Evolutionary conservation across 2,329 filamentous ascomycete genomes (phyloP).

Genomic region (Cytospora piceicola): DNA sequence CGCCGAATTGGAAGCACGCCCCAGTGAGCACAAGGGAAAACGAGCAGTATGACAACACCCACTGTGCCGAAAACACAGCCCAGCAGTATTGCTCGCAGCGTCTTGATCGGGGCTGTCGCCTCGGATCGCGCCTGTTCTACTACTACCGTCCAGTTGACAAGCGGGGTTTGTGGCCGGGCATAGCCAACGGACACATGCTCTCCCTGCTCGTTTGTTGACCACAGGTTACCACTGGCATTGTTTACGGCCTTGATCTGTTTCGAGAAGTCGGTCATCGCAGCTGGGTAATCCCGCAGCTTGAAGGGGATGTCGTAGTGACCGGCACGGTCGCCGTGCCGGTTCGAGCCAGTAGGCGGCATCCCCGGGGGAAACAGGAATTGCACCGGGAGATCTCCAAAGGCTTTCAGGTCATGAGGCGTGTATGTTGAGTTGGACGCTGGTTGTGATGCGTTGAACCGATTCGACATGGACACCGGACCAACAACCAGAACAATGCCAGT

Average conservation of each 20-base stretch:
- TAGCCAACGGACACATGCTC: slow-evolving; percentile 77
- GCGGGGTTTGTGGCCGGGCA: slow-evolving; percentile 65
- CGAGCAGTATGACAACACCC: slow-evolving; percentile 70
- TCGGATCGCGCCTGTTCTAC: slow-evolving; percentile 77
- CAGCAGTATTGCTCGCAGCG: slow-evolving; percentile 77
- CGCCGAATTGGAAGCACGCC: slow-evolving; percentile 80
- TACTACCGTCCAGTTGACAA: slow-evolving; percentile 82
- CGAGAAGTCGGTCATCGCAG: slow-evolving; percentile 64
- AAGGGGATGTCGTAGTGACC: slow-evolving; percentile 58
- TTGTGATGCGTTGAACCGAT: slow-evolving; percentile 58
- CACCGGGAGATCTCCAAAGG: slow-evolving; percentile 51
- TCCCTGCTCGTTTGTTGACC: slow-evolving; percentile 73
- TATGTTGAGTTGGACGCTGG: slow-evolving; percentile 54
- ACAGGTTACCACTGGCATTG: slow-evolving; percentile 70
- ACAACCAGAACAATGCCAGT: slow-evolving; percentile 74
- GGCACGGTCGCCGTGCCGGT: slow-evolving; percentile 54
- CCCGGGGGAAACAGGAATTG: slow-evolving; percentile 65
- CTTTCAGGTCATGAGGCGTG: slow-evolving; percentile 40
- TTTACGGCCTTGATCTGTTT: slow-evolving; percentile 55
- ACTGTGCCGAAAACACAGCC: slow-evolving; percentile 85
- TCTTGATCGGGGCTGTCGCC: slow-evolving; percentile 74
- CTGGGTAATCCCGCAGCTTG: slow-evolving; percentile 63
- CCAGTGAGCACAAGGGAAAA: slow-evolving; percentile 79
- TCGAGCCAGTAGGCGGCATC: slow-evolving; percentile 41
- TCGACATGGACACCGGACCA: slow-evolving; percentile 68